phyloP scores from a whole-genome alignment of 352 stramenopile species.

The Ochromonadaceae sp. region DNA sequence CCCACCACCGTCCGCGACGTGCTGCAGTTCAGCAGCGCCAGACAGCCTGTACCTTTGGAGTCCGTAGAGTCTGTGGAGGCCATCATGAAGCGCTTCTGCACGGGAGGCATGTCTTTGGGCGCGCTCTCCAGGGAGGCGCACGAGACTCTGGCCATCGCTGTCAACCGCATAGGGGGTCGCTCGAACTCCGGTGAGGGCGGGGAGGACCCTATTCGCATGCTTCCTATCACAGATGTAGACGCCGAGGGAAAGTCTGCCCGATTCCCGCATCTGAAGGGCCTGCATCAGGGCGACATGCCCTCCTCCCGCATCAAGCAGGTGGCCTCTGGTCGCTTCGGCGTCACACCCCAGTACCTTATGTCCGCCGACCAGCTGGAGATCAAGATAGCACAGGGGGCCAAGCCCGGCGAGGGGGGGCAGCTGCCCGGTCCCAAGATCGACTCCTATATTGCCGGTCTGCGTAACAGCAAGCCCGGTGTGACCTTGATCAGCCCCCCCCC shows the following conservation, averaged over 20 bases:
- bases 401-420: slow-evolving; percentile 63
- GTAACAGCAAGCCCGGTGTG: slow-evolving; percentile 54
- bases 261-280: slow-evolving; percentile 48
- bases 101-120: slow-evolving; percentile 61
- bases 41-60: slow-evolving; percentile 44
- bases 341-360: slow-evolving; percentile 61
- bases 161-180: slow-evolving; percentile 62
- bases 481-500: slow-evolving; percentile 63
- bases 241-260: slow-evolving; percentile 34
- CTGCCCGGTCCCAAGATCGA: slow-evolving; percentile 57
- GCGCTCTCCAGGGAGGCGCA: slow-evolving; percentile 57
- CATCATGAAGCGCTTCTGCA: slow-evolving; percentile 64
- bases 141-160: slow-evolving; percentile 63
- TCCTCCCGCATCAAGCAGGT: slow-evolving; percentile 63
- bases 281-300: slow-evolving; percentile 55
- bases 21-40: slow-evolving; percentile 48
- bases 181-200: slow-evolving; percentile 53
- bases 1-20: slow-evolving; percentile 57
- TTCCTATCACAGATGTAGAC: slow-evolving; percentile 29
- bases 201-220: slow-evolving; percentile 31
- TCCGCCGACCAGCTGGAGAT: slow-evolving; percentile 62
- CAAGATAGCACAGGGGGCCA: slow-evolving; percentile 67
- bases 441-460: slow-evolving; percentile 53
- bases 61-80: slow-evolving; percentile 48
- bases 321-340: slow-evolving; percentile 57